Base-by-base conservation (phyloP, 257 asterid species). In the Solanum appendiculatum region DNA sequence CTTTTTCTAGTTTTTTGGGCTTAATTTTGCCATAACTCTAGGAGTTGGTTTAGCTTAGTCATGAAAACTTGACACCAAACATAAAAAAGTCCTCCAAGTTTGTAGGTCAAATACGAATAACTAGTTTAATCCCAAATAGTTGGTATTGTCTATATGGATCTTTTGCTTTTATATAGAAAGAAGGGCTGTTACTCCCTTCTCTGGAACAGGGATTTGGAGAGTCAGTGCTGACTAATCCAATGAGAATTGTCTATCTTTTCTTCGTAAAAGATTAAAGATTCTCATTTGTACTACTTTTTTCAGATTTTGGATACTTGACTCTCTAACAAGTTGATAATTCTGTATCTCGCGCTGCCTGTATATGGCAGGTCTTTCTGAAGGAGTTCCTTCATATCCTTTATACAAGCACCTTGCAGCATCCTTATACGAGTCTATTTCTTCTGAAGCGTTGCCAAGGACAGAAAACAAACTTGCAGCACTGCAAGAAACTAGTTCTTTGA, bases 341-440 rank as follows among this genome's bases (percentile, higher is more conserved):
- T 63, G 31, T 82, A 34, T 70, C 46, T 86, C 9, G 42, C 5
- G 25, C n/a, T 73, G 73, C 46, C 44, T 73, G 48, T 20, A 27
- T 70, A 0, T 56, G 46, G n/a, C 92, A 92, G 98, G 88, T 87
- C 89, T 74, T 85, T 84, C 88, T 14, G 54, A 66, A 86, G 97
- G 96, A 85, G 91, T 94, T 89, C 95, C 95, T 7, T 88, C 88
- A 16, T 91, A 95, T 91, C 98, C 98, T 87, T 88, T 96, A 86
- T 94, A 94, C 91, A 95, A 94, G 91, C 91, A 83, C 88, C 93
- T 95, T 40, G 94, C 98, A n/a, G 85, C 90, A 21, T 91, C 95
- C 82, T 87, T 96, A 70, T 90, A 86, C 80, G 91, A 89, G 14
- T 91, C 90, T 86, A 89, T 93, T 58, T 91, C 89, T 82, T 89